Base-by-base conservation (phyloP, 2,329 filamentous ascomycete species). In the Pseudogymnoascus sp. region DNA sequence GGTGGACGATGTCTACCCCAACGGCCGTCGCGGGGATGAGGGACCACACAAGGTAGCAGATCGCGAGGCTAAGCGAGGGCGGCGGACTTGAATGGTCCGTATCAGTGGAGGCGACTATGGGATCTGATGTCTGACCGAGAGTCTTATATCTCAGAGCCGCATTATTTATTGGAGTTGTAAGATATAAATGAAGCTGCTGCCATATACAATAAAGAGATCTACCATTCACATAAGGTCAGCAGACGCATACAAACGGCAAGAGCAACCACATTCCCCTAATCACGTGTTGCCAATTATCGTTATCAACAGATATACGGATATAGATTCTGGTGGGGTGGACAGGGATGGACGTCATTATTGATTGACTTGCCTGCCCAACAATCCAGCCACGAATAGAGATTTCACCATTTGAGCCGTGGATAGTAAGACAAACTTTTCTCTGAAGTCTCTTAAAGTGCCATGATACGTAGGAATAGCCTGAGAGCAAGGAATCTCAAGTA, bases 271-370 rank as follows among this genome's bases (percentile, higher is more conserved):
- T 33, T 3, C n/a, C 4, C 1, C 18, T 3, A 33, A 54, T 54
- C 47, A 54, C 47, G 47, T 54, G 47, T 33, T 14, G 4, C 4
- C 11, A 54, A 20, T 54, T 33, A 33, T 33, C 47, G n/a, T 54
- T 54, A 54, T 54, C 47, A 54, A 54, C 47, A 20, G 47, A 54
- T 50, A 12, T 54, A 11, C 43, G 12, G 43, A 33, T 54, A 54
- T 54, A 54, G 47, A 54, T 54, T 54, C 47, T 54, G 28, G 47
- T 54, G 47, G 47, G 47, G 47, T 54, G 47, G 28, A 54, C 47
- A 54, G 47, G 47, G 28, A 54, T 54, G 47, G 47, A 54, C 47
- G 47, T 54, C 47, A 54, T 54, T 54, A 54, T 54, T 54, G 47
- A 54, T 54, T 54, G 47, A 54, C 47, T 54, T 54, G 47, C 47